Percentiles rank a stretch among this genome's conserved stretches.
Evolutionary conservation across 768 basidiomycete genomes (phyloP).

Genomic region (Guyanaporus albipodus): DNA sequence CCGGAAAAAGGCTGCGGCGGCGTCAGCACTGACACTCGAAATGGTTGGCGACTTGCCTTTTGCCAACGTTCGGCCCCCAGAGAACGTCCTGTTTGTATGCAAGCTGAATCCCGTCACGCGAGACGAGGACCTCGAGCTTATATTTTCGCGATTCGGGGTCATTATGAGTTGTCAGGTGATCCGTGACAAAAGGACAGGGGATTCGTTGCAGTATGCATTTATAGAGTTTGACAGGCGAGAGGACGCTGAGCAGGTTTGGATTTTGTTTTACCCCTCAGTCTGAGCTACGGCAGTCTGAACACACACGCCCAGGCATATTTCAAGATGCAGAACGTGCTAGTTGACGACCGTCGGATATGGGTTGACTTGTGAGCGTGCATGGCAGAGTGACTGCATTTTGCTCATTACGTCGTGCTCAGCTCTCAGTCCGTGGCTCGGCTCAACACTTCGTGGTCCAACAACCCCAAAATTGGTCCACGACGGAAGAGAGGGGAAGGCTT

Average conservation of each 20-base stretch:
- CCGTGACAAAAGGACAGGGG: slow-evolving; percentile 91
- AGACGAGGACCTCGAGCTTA: slow-evolving; percentile 95
- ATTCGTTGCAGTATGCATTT: slow-evolving; percentile 96
- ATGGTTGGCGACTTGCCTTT: slow-evolving; percentile 99
- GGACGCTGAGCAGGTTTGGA: slow-evolving; percentile 84
- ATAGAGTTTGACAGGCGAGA: slow-evolving; percentile 95
- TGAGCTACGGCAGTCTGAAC: slow-evolving; percentile 13
- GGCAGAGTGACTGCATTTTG: slow-evolving; percentile 1
- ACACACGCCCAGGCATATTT: slow-evolving; percentile 76
- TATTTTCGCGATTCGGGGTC: slow-evolving; percentile 91
- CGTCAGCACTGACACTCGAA: slow-evolving; percentile 93
- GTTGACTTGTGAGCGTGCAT: slow-evolving; percentile 84
- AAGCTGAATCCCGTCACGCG: slow-evolving; percentile 94
- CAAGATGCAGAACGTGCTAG: slow-evolving; percentile 99
- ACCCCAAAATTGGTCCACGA: slow-evolving; percentile 51
- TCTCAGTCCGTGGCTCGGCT: slow-evolving; percentile 93
- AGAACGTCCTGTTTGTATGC: slow-evolving; percentile 98
- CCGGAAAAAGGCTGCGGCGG: slow-evolving; percentile 84
- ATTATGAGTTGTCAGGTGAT: slow-evolving; percentile 99
- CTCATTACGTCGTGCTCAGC: slow-evolving; percentile 36
- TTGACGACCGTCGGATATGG: slow-evolving; percentile 98
- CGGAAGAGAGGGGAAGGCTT: slow-evolving; percentile 43
- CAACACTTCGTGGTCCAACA: slow-evolving; percentile 80
- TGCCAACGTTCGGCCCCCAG: slow-evolving; percentile 95
- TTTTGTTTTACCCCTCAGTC: neutral